Evolutionary conservation across 768 basidiomycete genomes (phyloP).

Genomic region (Mycena vitilis): DNA sequence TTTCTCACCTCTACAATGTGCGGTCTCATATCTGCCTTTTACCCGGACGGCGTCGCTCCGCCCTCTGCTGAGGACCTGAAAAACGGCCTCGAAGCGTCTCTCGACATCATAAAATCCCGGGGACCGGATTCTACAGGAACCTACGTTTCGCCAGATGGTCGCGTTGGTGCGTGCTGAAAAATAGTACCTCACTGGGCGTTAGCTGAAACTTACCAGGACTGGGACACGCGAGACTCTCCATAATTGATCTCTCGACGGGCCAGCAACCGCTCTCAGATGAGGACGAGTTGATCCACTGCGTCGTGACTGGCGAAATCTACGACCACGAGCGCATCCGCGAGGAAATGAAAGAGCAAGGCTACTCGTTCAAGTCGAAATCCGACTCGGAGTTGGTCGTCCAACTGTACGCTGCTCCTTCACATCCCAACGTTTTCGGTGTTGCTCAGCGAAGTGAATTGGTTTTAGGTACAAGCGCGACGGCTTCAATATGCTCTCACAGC

Average conservation of each 20-base stretch:
- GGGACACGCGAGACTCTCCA: constrained; percentile 34
- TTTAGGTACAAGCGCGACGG: constrained; percentile 37
- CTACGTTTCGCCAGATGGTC: constrained; percentile 31
- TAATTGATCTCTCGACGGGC: constrained; percentile 36
- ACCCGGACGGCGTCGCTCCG: constrained; percentile 12
- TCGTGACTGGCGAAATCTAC: constrained; percentile 36
- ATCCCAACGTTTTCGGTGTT: background rate
- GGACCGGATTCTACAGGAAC: constrained; percentile 34
- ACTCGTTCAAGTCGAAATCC: constrained; percentile 32
- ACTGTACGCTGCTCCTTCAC: constrained; percentile 20
- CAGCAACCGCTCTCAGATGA: constrained; percentile 36
- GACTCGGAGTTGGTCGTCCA: constrained; percentile 37
- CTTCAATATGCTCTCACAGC: constrained; percentile 21
- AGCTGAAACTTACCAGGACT: constrained; percentile 25
- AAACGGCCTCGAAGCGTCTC: constrained; percentile 12
- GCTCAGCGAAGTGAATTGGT: too few species aligned
- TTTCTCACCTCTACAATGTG: constrained; percentile 22
- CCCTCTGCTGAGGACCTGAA: constrained; percentile 11
- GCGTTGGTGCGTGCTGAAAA: constrained; percentile 28
- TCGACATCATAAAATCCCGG: constrained; percentile 32
- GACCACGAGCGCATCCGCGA: constrained; percentile 35
- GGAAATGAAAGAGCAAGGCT: constrained; percentile 26
- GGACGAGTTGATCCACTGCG: constrained; percentile 23
- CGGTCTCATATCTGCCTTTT: constrained; percentile 28
- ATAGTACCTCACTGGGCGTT: too few species aligned